phyloP scores from a whole-genome alignment of 129 eudicot genomes.

The Artemisia argyi region DNA sequence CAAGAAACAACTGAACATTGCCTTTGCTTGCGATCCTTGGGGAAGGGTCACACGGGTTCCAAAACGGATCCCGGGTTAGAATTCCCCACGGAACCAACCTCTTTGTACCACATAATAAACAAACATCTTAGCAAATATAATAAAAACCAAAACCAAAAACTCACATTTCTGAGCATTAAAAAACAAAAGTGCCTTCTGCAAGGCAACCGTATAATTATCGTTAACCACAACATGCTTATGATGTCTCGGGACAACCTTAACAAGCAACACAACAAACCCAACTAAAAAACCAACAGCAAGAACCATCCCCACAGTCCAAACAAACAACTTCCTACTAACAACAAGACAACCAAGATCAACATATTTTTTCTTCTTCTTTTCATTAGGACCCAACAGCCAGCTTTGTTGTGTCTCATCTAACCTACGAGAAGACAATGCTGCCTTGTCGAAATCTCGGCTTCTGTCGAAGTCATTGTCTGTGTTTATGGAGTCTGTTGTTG shows the following conservation, averaged over 20 bases:
- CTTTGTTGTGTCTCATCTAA: slow-evolving; percentile 92
- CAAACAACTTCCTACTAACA: slow-evolving; percentile 73
- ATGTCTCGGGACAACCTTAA: slow-evolving; percentile 68
- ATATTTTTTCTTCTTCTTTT: slow-evolving; percentile 85
- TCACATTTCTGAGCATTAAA: slow-evolving; percentile 90
- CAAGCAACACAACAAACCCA: slow-evolving; percentile 62
- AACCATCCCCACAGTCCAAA: slow-evolving; percentile 74
- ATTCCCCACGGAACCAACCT: too few species aligned
- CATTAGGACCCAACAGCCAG: slow-evolving; percentile 91
- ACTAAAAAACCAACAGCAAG: slow-evolving; percentile 72
- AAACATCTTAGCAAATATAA: not conserved
- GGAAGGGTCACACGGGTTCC: too few species aligned
- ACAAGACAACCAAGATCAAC: slow-evolving; percentile 85
- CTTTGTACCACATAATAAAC: too few species aligned
- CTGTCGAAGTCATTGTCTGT: slow-evolving; percentile 88
- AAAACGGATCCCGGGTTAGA: too few species aligned
- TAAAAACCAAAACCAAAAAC: slow-evolving; percentile 11
- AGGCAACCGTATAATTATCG: slow-evolving; percentile 83
- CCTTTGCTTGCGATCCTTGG: too few species aligned
- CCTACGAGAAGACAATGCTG: slow-evolving; percentile 71
- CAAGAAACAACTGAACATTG: too few species aligned
- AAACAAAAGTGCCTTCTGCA: slow-evolving; percentile 85
- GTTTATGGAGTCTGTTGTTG: slow-evolving; percentile 60
- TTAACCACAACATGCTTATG: slow-evolving; percentile 54
- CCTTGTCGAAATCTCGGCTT: slow-evolving; percentile 72